Evolutionary conservation across 1,139 yeast species (phyloP).

Genomic region (Kodamaea anthophila): DNA sequence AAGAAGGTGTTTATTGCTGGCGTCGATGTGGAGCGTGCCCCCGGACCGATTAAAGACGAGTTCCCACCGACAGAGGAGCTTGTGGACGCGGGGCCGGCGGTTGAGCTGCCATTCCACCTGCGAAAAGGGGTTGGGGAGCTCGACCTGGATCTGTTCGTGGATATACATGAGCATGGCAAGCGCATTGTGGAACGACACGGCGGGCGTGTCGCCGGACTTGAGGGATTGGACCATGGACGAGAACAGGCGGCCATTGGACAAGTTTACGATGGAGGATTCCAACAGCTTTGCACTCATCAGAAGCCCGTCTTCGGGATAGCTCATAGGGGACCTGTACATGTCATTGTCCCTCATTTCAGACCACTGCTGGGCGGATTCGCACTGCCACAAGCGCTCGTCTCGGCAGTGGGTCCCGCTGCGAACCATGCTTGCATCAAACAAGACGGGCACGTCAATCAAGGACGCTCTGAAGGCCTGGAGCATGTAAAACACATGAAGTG

Average conservation of each 20-base stretch:
- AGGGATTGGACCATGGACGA: conserved; percentile 2
- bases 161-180: conserved; percentile 64
- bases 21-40: conserved; percentile 51
- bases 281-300: background rate
- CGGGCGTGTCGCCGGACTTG: conserved; percentile 14
- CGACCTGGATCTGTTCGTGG: conserved; percentile 57
- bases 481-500: conserved; percentile 73
- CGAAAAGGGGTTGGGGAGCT: conserved; percentile 25
- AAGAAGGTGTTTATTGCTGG: conserved; percentile 45
- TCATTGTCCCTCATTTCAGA: background rate
- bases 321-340: background rate
- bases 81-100: conserved; percentile 49
- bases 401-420: conserved; percentile 73
- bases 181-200: conserved; percentile 49
- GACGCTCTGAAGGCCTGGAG: conserved; percentile 67
- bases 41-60: conserved; percentile 51
- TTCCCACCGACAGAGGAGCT: conserved; percentile 61
- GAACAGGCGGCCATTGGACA: conserved; percentile 6
- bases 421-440: conserved; percentile 52
- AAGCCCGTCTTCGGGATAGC: background rate
- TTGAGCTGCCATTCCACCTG: conserved; percentile 53
- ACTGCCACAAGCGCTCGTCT: conserved; percentile 64
- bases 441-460: conserved; percentile 54
- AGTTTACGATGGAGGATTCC: conserved; percentile 3
- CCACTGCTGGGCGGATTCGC: conserved; percentile 59